These are phyloP conservation scores for Ogataea degrootiae DNA, from an alignment of 805 yeast species.

Conservation along the genomic window DNA sequence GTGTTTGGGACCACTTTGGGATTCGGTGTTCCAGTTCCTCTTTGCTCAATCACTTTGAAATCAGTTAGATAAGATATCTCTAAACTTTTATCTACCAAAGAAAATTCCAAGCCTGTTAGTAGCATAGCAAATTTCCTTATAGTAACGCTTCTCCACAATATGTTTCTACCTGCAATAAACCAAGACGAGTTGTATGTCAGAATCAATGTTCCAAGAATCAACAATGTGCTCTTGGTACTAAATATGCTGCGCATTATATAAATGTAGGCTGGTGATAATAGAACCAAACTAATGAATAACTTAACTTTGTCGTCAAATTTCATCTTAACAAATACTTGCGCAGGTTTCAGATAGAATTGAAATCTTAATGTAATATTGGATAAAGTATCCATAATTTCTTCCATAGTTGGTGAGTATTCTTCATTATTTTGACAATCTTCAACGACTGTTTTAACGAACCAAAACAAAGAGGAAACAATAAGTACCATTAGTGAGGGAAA, in stretches of 20 bases:
- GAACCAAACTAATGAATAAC: slow-evolving; percentile 27
- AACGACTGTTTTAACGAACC: slow-evolving; percentile 40
- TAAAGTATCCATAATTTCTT: slow-evolving; percentile 45
- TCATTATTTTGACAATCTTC: slow-evolving; percentile 30
- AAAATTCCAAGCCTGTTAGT: slow-evolving; percentile 36
- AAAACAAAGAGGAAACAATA: slow-evolving; percentile 36
- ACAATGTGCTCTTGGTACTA: slow-evolving; percentile 29
- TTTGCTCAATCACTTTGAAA: slow-evolving; percentile 5
- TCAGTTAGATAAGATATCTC: slow-evolving; percentile 9
- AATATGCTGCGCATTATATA: slow-evolving; percentile 31
- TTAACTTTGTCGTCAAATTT: slow-evolving; percentile 25
- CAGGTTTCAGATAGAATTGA: slow-evolving; percentile 37
- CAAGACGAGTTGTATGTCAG: slow-evolving; percentile 46
- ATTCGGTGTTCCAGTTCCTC: slow-evolving; percentile 1
- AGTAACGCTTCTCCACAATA: slow-evolving; percentile 47
- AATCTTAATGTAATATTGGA: slow-evolving; percentile 41
- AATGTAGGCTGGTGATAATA: slow-evolving; percentile 42
- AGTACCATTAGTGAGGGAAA: slow-evolving; percentile 37
- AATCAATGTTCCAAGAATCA: slow-evolving; percentile 32
- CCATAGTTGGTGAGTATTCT: slow-evolving; percentile 41
- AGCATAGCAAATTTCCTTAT: slow-evolving; percentile 34
- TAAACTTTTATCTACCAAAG: slow-evolving; percentile 13
- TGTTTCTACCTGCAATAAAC: slow-evolving; percentile 38
- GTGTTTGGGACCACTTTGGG: slow-evolving; percentile 19
- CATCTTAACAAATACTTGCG: slow-evolving; percentile 13